These are phyloP conservation scores for Epichloe hybrida DNA, from an alignment of 2,329 filamentous ascomycete genomes.

Conservation along the genomic window DNA sequence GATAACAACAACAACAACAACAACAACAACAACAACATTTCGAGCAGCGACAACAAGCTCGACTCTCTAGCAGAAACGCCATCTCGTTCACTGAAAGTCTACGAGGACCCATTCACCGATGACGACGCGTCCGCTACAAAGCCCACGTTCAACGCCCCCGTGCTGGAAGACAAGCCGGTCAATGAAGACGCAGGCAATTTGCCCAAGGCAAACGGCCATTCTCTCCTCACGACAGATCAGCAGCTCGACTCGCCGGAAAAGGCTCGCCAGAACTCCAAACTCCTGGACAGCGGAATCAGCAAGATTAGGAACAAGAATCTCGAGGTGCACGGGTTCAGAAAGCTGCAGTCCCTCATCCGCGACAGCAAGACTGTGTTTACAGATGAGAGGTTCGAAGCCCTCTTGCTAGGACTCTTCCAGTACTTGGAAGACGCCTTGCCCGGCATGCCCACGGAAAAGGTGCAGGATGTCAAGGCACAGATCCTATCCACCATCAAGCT, in stretches of 20 bases:
- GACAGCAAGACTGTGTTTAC: constrained; percentile 50
- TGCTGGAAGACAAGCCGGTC: constrained; percentile 45
- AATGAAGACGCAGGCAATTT: constrained; percentile 37
- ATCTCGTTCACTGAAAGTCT: constrained; percentile 37
- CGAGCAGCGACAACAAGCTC: constrained; percentile 2
- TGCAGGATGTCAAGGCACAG: constrained; percentile 60
- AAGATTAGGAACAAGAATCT: constrained; percentile 58
- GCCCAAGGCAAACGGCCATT: constrained; percentile 13
- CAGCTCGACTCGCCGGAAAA: constrained; percentile 30
- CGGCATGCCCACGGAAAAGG: constrained; percentile 46
- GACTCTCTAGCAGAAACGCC: constrained; percentile 14
- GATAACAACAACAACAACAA: not conserved
- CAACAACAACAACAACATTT: not conserved
- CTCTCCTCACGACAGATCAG: constrained; percentile 8
- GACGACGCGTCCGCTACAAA: constrained; percentile 30
- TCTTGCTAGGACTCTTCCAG: constrained; percentile 55
- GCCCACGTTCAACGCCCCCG: constrained; percentile 31
- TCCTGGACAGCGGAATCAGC: constrained; percentile 61
- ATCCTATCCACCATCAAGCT: constrained; percentile 61
- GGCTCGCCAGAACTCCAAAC: constrained; percentile 40
- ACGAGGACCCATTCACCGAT: constrained; percentile 47
- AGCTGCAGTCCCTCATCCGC: constrained; percentile 60
- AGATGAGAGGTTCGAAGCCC: constrained; percentile 54
- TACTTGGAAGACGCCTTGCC: constrained; percentile 52
- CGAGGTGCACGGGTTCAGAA: constrained; percentile 72